phyloP scores from a whole-genome alignment of 169 alveolate species.

The Cryptosporidium sp. region DNA sequence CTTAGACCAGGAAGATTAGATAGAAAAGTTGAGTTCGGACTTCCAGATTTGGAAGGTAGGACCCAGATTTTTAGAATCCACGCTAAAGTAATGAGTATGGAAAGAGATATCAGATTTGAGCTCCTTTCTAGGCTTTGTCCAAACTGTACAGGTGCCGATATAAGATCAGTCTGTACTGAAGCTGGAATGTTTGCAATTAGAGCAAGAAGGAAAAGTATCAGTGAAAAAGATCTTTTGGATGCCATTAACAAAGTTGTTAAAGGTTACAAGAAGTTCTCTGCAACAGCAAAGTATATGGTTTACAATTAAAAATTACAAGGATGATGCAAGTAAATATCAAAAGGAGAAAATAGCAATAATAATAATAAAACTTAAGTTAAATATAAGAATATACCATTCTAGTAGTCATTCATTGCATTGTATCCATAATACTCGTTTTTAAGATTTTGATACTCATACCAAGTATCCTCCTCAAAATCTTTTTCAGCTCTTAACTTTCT shows the following conservation, averaged over 20 bases:
- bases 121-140: conserved; percentile 97
- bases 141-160: conserved; percentile 98
- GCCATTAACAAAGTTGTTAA: conserved; percentile 97
- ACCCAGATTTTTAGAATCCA: conserved; percentile 97
- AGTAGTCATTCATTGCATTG: conserved; percentile 14
- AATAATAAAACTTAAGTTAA: not conserved
- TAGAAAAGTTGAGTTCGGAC: conserved; percentile 97
- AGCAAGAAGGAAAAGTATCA: conserved; percentile 97
- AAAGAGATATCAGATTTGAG: conserved; percentile 95
- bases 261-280: conserved; percentile 97
- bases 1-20: conserved; percentile 99
- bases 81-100: conserved; percentile 97
- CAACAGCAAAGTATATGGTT: conserved; percentile 98
- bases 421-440: conserved; percentile 62
- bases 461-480: conserved; percentile 70
- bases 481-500: conserved; percentile 64
- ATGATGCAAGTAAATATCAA: not conserved
- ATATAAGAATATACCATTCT: not conserved
- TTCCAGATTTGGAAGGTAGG: conserved; percentile 97
- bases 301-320: conserved; percentile 86
- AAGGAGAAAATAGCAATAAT: not conserved
- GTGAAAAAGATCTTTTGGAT: conserved; percentile 96
- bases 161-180: conserved; percentile 98
- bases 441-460: conserved; percentile 72
- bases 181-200: conserved; percentile 99